These are phyloP conservation scores for Dryas drummondii DNA, from an alignment of 306 rosid species.

Conservation along the genomic window DNA sequence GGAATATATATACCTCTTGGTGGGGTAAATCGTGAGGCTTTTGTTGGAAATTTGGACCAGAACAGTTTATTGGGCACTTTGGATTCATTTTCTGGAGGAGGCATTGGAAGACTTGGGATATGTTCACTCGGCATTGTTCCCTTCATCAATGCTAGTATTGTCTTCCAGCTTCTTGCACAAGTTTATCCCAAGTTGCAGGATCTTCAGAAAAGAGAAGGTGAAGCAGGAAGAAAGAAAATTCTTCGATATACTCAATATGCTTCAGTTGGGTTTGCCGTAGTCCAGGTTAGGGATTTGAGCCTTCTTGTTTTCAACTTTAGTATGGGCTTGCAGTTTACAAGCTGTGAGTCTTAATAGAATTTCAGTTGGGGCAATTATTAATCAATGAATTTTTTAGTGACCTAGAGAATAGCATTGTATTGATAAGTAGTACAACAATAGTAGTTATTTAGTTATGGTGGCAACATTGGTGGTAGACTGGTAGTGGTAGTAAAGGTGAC, in stretches of 20 bases:
- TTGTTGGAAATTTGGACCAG: constrained; percentile 88
- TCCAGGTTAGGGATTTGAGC: constrained; percentile 60
- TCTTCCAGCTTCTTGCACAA: constrained; percentile 97
- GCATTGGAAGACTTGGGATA: constrained; percentile 91
- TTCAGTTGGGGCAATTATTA: not conserved
- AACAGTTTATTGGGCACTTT: constrained; percentile 83
- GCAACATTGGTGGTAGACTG: not conserved
- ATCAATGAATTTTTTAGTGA: not conserved
- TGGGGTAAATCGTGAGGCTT: constrained; percentile 94
- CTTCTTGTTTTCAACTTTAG: not conserved
- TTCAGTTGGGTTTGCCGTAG: constrained; percentile 91
- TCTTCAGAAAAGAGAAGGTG: constrained; percentile 95
- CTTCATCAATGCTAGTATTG: constrained; percentile 91
- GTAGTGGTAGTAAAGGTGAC: not conserved
- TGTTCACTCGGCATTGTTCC: constrained; percentile 97
- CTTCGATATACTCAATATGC: constrained; percentile 90
- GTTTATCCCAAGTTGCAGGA: constrained; percentile 92
- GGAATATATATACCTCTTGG: constrained; percentile 93
- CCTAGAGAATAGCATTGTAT: not conserved
- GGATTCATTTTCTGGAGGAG: constrained; percentile 97
- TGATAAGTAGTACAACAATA: not conserved
- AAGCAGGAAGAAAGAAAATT: constrained; percentile 91
- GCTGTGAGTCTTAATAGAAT: not conserved
- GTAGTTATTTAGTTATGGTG: not conserved
- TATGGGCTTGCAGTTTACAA: not conserved